Evolutionary conservation across 2,329 filamentous ascomycete species (phyloP).

Genomic region (Colletotrichum sublineola): DNA sequence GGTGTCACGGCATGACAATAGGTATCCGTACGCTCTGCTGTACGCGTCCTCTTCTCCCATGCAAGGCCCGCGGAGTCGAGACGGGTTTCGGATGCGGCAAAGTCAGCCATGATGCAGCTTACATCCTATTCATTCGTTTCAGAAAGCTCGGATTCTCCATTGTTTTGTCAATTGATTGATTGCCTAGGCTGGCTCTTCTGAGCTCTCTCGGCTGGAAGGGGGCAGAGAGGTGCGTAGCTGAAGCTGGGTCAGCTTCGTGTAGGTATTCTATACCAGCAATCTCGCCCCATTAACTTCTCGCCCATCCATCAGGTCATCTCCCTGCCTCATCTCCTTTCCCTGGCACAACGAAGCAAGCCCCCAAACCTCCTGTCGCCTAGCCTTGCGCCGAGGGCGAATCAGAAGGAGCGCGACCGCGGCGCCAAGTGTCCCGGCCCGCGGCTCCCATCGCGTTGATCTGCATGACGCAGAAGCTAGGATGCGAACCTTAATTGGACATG

Average conservation of each 20-base stretch:
- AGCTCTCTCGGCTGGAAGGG: background rate
- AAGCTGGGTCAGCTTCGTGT: conserved; percentile 4
- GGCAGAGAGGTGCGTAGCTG: background rate
- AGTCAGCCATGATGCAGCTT: background rate
- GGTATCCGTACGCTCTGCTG: background rate
- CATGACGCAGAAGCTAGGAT: conserved; percentile 42
- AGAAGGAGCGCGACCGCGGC: conserved; percentile 30
- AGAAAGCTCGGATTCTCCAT: background rate
- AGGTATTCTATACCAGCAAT: conserved; percentile 5
- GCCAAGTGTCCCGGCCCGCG: conserved; percentile 36
- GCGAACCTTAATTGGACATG: conserved; percentile 42
- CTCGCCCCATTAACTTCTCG: conserved; percentile 29
- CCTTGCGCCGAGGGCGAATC: conserved; percentile 22
- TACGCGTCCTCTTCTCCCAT: background rate
- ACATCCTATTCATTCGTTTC: background rate
- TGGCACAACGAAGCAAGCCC: background rate
- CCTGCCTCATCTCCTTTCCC: background rate
- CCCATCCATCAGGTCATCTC: conserved; percentile 29
- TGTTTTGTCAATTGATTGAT: background rate
- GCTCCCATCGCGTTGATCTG: conserved; percentile 40
- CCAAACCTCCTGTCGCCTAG: conserved; percentile 18
- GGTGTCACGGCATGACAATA: background rate
- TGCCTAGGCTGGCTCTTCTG: background rate
- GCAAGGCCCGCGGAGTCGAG: background rate
- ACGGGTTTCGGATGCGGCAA: background rate